Base-by-base conservation (phyloP, 139 green algal genomes). In the Micractinium conductrix region DNA sequence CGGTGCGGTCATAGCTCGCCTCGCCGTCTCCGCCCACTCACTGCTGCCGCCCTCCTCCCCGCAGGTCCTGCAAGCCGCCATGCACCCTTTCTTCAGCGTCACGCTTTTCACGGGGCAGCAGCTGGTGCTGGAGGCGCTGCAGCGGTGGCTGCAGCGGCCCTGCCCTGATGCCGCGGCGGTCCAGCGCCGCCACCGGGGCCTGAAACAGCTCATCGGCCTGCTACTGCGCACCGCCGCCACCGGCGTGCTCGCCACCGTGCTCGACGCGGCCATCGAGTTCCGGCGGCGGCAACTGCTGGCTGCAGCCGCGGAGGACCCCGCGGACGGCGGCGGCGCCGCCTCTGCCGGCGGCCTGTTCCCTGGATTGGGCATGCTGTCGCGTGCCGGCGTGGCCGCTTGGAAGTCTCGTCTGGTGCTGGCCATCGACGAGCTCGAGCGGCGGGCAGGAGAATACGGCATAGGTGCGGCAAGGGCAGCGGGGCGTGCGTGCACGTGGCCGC, bases 191-290 rank as follows among this genome's bases (percentile, higher is more conserved):
- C 81, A 81, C 45, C 42, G 65, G 1, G 48, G 65, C 19, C 33
- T 90, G 8, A 87, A 88, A 37, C 60, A 44, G 17, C 69, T 90
- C 24, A 65, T 88, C n/a, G 43, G 79, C 28, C 74, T 90, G 37
- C 76, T 90, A 30, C 21, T 87, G 21, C 87, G 87, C 53, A 90
- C 86, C 48, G 78, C 86, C 33, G 86, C 86, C 42, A 90, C 86
- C 17, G 86, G 86, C 74, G 76, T 87, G 68, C 55, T 90, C 42
- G 86, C 86, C 48, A 88, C 86, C 30, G 63, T 90, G n/a, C 81
- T 90, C 1, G 86, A 90, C 55, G 82, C 82, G 2, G 83, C 83
- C 30, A 90, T 90, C 12, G 86, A 90, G 73, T 87, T 85, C 63
- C 80, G 86, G 26, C 79, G 80, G 43, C 79, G 85, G 5, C 80